phyloP scores from a whole-genome alignment of 2,329 filamentous ascomycete genomes.

The Fusarium luffae region DNA sequence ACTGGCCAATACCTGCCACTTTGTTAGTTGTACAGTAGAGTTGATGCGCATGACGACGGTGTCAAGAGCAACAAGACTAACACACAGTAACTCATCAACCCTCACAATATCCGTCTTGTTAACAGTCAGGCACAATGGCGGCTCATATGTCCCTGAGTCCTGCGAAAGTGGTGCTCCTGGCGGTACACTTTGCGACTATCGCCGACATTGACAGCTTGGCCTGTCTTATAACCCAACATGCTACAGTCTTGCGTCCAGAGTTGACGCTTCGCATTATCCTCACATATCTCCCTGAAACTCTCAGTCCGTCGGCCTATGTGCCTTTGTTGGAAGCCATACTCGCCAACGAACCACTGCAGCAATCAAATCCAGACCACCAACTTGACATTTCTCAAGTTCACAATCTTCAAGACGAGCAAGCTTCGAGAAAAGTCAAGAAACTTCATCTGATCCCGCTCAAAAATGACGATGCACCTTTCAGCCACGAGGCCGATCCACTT shows the following conservation, averaged over 20 bases:
- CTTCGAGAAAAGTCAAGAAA: conserved; percentile 71
- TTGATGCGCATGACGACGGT: conserved; percentile 21
- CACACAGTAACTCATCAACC: not conserved
- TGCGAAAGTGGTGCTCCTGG: conserved; percentile 77
- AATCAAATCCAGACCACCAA: conserved; percentile 53
- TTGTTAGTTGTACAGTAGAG: conserved; percentile 24
- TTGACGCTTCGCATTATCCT: conserved; percentile 78
- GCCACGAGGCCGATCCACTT: conserved; percentile 65
- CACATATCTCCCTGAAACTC: conserved; percentile 79
- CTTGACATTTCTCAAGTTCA: conserved; percentile 68
- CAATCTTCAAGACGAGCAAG: conserved; percentile 70
- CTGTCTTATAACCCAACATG: conserved; percentile 67
- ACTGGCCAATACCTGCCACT: conserved; percentile 22
- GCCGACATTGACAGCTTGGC: conserved; percentile 72
- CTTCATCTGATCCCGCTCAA: conserved; percentile 70
- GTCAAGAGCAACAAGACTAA: not conserved
- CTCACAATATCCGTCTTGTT: not conserved
- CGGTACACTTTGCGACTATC: conserved; percentile 74
- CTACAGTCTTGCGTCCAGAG: conserved; percentile 69
- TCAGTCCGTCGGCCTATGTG: conserved; percentile 71
- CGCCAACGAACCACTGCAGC: conserved; percentile 57
- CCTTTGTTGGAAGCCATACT: conserved; percentile 69
- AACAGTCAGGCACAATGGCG: conserved; percentile 37
- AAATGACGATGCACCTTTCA: conserved; percentile 59
- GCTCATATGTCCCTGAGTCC: conserved; percentile 61